Evolutionary conservation across 495 filamentous ascomycete species (phyloP).

Genomic region (Neurospora sp.): DNA sequence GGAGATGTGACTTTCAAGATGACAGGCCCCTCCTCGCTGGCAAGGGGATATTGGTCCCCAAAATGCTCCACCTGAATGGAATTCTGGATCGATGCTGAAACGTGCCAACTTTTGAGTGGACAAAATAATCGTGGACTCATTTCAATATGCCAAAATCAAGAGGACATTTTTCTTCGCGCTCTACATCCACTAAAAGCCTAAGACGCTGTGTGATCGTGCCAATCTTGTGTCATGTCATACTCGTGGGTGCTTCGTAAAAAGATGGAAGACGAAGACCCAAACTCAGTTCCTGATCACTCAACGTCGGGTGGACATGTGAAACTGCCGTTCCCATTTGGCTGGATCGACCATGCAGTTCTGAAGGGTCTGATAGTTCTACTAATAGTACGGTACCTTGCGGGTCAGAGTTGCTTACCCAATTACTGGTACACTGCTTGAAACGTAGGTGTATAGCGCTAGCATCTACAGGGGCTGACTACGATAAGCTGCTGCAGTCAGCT

Average conservation of each 20-base stretch:
- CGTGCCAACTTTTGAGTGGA: neutral
- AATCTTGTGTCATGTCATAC: neutral
- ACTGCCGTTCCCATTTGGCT: neutral
- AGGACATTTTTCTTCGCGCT: neutral
- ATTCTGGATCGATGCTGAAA: neutral
- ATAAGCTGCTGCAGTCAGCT: neutral
- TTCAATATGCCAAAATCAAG: neutral
- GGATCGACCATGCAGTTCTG: neutral
- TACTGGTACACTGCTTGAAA: too few species aligned
- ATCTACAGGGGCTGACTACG: neutral
- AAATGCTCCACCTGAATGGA: neutral
- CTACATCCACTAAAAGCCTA: too few species aligned
- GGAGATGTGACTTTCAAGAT: neutral
- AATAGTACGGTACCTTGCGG: too few species aligned
- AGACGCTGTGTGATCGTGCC: neutral
- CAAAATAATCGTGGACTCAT: neutral
- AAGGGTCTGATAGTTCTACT: too few species aligned
- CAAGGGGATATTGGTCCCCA: neutral
- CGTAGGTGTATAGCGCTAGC: too few species aligned
- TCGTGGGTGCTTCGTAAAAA: neutral
- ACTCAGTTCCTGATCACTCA: too few species aligned
- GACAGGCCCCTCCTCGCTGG: neutral
- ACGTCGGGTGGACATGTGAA: too few species aligned
- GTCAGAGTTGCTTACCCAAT: too few species aligned
- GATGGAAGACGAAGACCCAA: too few species aligned